These are phyloP conservation scores for Backusella westeae DNA, from an alignment of 192 early-diverging fungal genomes.

Conservation along the genomic window DNA sequence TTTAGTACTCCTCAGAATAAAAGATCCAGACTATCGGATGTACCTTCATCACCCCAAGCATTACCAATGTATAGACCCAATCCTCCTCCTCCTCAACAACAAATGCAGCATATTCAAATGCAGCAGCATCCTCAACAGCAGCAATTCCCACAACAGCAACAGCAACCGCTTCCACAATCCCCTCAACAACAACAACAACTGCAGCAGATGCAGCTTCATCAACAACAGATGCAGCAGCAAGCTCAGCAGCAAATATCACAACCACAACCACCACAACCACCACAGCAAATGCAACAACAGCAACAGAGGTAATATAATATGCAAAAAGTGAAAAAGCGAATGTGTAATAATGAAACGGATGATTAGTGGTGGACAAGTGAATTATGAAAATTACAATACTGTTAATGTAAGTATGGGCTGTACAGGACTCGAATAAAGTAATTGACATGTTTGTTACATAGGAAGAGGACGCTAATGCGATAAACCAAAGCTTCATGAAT, in stretches of 20 bases:
- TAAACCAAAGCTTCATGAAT: slow-evolving; percentile 49
- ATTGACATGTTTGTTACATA: not conserved
- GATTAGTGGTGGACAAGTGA: not conserved
- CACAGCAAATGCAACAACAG: not conserved
- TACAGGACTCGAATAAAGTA: not conserved
- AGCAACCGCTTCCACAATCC: not conserved
- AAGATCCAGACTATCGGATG: slow-evolving; percentile 4
- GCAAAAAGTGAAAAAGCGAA: not conserved
- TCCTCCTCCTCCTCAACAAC: not conserved
- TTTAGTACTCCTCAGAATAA: slow-evolving; percentile 16
- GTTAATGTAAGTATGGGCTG: not conserved
- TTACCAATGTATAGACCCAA: slow-evolving; percentile 9
- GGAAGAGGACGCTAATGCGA: not conserved
- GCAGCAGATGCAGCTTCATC: not conserved
- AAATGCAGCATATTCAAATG: slow-evolving; percentile 2
- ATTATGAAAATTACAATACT: not conserved
- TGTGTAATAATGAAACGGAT: not conserved
- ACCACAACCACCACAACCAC: not conserved
- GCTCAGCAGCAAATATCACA: not conserved
- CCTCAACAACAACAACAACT: not conserved
- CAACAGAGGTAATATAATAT: not conserved
- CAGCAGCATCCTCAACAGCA: not conserved
- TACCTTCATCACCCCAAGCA: not conserved
- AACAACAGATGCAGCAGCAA: not conserved
- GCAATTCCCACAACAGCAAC: not conserved